Evolutionary conservation across 805 yeast species (phyloP), one percentile per base, ranked within the genome.

Genomic region (Metahyphopichia silvanorum): DNA sequence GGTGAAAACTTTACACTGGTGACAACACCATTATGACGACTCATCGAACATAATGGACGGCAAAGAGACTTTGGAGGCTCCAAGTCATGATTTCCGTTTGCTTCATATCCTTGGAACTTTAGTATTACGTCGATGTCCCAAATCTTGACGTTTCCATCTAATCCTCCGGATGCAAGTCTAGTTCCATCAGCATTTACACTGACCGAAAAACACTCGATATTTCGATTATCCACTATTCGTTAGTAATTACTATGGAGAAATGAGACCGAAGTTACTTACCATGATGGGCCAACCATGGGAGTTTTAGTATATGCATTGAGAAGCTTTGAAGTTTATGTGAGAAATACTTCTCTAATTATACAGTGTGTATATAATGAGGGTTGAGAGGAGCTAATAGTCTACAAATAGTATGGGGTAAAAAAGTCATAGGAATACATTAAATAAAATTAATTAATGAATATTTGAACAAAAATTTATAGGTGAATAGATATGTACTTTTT

Each of bases 1-100:
- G 98, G 97, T 1, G 95, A 85, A 54, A 93, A 93, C 47, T 89
- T 73, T 16, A 93, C 93, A 35, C 87, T 82, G 1, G 98, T 93
- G 4, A 93, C 97, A 2, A 96, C 96, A 31, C 98, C 99, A 15
- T 93, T 87, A 53, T 93, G 98, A 34, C 96, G 74, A 23, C 93
- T 82, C 95, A 93, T 86, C 17, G 93, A 82, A 37, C 95, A 86
- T 12, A 89, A 58, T 4, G 95, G 95, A 16, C 54, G 47, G 45
- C 49, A 49, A 13, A 54, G 44, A 6, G 57, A 44, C 22, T 39
- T 33, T 4, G 49, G 51, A 1, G 59, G 60, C 10, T 50, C 25
- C 8, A 10, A 21, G 5, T 33, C 31, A 18, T 16, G 19, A 25
- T 20, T 13, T 31, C 26, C 38, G n/a, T 23, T 32, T 1, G 35